These are phyloP conservation scores for Naumovozyma castellii DNA, from an alignment of 805 yeast species.

Conservation along the genomic window DNA sequence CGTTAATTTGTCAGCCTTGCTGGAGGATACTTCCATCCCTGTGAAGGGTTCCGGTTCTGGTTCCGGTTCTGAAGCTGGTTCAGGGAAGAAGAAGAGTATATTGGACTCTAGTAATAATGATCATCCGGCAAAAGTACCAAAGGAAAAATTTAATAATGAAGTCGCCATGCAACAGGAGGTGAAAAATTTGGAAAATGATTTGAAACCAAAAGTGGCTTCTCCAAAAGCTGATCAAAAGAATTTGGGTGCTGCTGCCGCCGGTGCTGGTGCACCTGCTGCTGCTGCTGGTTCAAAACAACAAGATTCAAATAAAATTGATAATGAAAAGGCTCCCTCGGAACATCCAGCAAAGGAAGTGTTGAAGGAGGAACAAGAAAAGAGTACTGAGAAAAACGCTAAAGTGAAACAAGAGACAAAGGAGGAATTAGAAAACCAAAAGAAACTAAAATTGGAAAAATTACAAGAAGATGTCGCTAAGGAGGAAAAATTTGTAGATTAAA, in stretches of 20 bases:
- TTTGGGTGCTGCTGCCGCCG: slow-evolving; percentile 4
- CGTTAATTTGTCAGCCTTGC: slow-evolving; percentile 2
- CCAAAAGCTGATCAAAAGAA: slow-evolving; percentile 5
- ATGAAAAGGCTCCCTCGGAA: slow-evolving; percentile 1
- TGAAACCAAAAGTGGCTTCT: slow-evolving; percentile 10
- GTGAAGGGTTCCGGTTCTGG: too few relatives aligned
- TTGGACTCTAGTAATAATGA: background rate
- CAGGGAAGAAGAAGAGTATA: too few relatives aligned
- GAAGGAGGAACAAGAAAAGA: background rate
- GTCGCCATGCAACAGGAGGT: slow-evolving; percentile 25
- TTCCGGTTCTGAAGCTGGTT: too few relatives aligned
- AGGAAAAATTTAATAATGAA: slow-evolving; percentile 24
- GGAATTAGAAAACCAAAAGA: background rate
- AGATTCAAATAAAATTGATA: too few relatives aligned
- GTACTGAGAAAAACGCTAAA: background rate
- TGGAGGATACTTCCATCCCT: background rate
- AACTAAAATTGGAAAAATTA: background rate
- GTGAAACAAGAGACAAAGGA: background rate
- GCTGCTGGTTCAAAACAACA: too few relatives aligned
- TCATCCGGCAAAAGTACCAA: slow-evolving; percentile 9
- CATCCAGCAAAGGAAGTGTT: background rate
- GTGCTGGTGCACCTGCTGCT: slow-evolving; percentile 2
- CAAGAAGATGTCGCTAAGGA: background rate
- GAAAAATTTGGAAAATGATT: slow-evolving; percentile 20
- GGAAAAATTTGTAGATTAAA: background rate